These are phyloP conservation scores for Oryza nivara DNA, from an alignment of 176 grass and related monocot species.

Conservation along the genomic window DNA sequence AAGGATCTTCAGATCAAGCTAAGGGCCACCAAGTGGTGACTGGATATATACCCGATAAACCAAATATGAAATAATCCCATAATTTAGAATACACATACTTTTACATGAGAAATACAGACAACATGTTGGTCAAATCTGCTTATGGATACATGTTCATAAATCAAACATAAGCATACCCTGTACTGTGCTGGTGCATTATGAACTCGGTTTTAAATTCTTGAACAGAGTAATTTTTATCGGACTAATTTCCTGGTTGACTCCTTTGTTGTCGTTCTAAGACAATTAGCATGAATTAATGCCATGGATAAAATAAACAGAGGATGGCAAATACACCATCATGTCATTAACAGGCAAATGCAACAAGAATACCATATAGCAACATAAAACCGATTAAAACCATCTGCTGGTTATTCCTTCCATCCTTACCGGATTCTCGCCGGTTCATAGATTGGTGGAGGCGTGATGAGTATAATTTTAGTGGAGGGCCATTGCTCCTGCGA, in stretches of 20 bases:
- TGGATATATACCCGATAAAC: not conserved
- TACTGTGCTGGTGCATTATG: not conserved
- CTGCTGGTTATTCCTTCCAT: not conserved
- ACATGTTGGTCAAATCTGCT: not conserved
- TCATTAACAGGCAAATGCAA: not conserved
- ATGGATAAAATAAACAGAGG: not conserved
- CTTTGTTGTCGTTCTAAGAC: not conserved
- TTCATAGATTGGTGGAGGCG: slow-evolving; percentile 83
- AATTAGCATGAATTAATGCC: not conserved
- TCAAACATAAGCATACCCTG: slow-evolving; percentile 2
- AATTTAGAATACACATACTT: not conserved
- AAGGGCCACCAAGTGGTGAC: not conserved
- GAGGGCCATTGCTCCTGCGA: slow-evolving; percentile 71
- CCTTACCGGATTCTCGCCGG: slow-evolving; percentile 68
- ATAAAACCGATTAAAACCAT: not conserved
- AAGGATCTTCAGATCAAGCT: not conserved
- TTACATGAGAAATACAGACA: not conserved
- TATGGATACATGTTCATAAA: not conserved
- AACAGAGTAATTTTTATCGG: not conserved
- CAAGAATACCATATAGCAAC: not conserved
- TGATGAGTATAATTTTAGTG: slow-evolving; percentile 69
- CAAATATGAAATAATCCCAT: no score
- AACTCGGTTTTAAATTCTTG: not conserved
- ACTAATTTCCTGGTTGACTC: not conserved
- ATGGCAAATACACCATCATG: not conserved